These are phyloP conservation scores for Rhodomyrtus tomentosa DNA, from an alignment of 345 rosid genomes.

Conservation along the genomic window DNA sequence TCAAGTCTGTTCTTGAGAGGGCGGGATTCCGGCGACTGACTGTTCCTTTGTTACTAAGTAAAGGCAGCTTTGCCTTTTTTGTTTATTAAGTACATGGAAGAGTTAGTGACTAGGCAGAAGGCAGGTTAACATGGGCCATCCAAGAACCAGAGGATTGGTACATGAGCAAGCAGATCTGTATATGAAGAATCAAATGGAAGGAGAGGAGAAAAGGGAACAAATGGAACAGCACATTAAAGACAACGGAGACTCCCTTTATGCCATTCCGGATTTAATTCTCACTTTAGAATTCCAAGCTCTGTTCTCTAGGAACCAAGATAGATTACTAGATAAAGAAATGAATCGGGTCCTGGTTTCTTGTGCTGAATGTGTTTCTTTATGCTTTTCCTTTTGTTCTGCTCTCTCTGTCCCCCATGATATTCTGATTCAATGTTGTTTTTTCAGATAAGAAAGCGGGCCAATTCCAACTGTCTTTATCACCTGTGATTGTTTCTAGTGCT, in stretches of 20 bases:
- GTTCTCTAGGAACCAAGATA: slow-evolving; percentile 25
- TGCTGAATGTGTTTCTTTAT: slow-evolving; percentile 35
- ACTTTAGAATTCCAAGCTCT: slow-evolving; percentile 50
- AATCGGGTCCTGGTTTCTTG: slow-evolving; percentile 28
- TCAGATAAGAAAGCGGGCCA: background rate
- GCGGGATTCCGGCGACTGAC: slow-evolving; percentile 7
- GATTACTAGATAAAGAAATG: slow-evolving; percentile 6
- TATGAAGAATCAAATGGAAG: slow-evolving; percentile 14
- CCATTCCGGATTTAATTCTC: slow-evolving; percentile 17
- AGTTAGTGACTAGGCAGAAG: background rate
- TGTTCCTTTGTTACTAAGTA: slow-evolving; percentile 35
- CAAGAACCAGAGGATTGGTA: slow-evolving; percentile 13
- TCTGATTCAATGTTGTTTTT: slow-evolving; percentile 7
- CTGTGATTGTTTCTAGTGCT: background rate
- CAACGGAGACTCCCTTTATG: slow-evolving; percentile 17
- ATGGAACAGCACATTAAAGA: slow-evolving; percentile 12
- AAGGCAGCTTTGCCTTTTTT: slow-evolving; percentile 9
- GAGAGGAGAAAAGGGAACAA: slow-evolving; percentile 1
- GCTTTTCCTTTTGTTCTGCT: slow-evolving; percentile 28
- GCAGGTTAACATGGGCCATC: slow-evolving; percentile 9
- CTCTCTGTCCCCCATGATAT: slow-evolving; percentile 9
- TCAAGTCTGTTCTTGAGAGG: background rate
- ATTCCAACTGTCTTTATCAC: background rate
- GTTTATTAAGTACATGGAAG: slow-evolving; percentile 2
- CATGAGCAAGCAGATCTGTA: slow-evolving; percentile 8